phyloP scores from a whole-genome alignment of 2,329 filamentous ascomycete genomes.

The Colletotrichum musicola region DNA sequence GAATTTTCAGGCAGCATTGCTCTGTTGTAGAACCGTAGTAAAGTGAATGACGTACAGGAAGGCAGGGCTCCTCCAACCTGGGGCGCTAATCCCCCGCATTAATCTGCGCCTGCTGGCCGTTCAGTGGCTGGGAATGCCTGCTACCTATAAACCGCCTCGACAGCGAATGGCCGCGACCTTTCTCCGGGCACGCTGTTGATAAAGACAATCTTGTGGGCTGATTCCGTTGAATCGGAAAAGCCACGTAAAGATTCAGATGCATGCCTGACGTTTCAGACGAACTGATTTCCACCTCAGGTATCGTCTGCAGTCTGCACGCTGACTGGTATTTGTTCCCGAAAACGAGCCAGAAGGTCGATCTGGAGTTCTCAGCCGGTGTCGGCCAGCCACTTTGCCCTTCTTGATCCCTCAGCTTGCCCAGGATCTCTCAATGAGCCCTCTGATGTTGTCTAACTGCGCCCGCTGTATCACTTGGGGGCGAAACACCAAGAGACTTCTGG shows the following conservation, averaged over 20 bases:
- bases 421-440: no score
- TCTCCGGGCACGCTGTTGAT: neutral
- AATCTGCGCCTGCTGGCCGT: neutral
- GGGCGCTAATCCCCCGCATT: constrained; percentile 24
- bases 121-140: constrained; percentile 9
- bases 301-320: neutral
- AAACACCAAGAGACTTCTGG: no score
- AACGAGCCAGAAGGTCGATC: neutral
- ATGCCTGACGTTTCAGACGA: constrained; percentile 9
- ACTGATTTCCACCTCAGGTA: neutral
- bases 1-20: constrained; percentile 4
- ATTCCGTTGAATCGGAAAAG: neutral
- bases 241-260: neutral
- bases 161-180: neutral
- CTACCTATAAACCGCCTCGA: neutral
- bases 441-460: no score
- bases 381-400: neutral
- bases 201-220: neutral
- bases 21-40: neutral
- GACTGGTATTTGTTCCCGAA: neutral
- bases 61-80: constrained; percentile 24
- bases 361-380: neutral
- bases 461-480: no score
- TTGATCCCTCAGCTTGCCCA: neutral
- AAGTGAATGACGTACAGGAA: constrained; percentile 29